These are phyloP conservation scores for Cladosporium sp. DNA, from an alignment of 2,329 filamentous ascomycete genomes.

Conservation along the genomic window DNA sequence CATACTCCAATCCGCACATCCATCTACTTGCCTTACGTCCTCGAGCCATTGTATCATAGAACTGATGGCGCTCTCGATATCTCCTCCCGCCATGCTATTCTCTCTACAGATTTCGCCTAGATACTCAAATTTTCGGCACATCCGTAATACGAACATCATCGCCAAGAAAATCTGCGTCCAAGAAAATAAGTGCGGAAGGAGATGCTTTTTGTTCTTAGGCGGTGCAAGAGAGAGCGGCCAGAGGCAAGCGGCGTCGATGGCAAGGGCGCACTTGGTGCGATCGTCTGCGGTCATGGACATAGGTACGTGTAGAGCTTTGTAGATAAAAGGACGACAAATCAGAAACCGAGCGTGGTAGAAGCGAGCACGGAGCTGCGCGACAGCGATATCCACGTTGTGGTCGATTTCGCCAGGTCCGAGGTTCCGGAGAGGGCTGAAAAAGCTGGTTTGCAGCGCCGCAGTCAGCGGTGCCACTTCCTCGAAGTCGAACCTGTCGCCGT, in stretches of 20 bases:
- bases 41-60: not conserved
- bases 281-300: conserved; percentile 56
- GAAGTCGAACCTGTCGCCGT: conserved; percentile 44
- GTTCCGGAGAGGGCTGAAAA: conserved; percentile 38
- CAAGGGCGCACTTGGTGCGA: conserved; percentile 54
- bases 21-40: not conserved
- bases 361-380: conserved; percentile 57
- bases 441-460: too few relatives aligned
- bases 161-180: conserved; percentile 64
- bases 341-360: conserved; percentile 62
- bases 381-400: conserved; percentile 52
- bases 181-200: conserved; percentile 60
- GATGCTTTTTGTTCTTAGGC: conserved; percentile 56
- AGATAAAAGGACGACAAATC: conserved; percentile 59
- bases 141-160: conserved; percentile 57
- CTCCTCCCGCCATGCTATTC: not conserved
- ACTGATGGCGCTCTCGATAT: not conserved
- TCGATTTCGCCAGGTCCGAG: conserved; percentile 40
- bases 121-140: conserved; percentile 43
- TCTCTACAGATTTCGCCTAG: not conserved
- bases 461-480: too few relatives aligned
- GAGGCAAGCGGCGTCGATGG: conserved; percentile 50
- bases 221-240: conserved; percentile 46
- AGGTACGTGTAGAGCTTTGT: conserved; percentile 60
- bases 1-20: not conserved